Percentiles rank a stretch among this genome's conserved stretches.
These are phyloP conservation scores for Pleoardoris graminearum DNA, from an alignment of 2,329 filamentous ascomycete species.

Conservation along the genomic window DNA sequence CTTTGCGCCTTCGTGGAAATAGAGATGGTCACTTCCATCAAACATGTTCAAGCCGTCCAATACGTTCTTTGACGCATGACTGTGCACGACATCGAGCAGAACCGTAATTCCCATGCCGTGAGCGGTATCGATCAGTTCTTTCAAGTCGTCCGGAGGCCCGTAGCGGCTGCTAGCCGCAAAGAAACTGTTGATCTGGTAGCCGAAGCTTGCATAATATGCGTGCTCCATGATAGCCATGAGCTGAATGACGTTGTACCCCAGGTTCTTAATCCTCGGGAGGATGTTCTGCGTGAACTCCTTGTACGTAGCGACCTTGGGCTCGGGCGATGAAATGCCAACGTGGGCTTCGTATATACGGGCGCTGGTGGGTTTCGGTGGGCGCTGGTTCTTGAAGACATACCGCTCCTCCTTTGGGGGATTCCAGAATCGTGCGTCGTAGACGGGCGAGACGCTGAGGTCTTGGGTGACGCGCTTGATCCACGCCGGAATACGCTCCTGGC, in stretches of 20 bases:
- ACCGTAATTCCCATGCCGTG: constrained; percentile 90
- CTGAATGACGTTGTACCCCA: constrained; percentile 97
- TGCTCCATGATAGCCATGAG: constrained; percentile 99
- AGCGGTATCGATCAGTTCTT: constrained; percentile 93
- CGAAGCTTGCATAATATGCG: constrained; percentile 98
- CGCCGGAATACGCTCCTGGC: constrained; percentile 84
- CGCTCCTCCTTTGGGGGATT: constrained; percentile 77
- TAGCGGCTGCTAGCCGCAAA: constrained; percentile 97
- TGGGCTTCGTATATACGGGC: constrained; percentile 98
- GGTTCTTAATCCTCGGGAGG: constrained; percentile 82
- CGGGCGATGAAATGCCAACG: constrained; percentile 92
- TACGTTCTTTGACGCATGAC: constrained; percentile 97
- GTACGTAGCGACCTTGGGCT: constrained; percentile 87
- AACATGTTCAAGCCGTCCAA: constrained; percentile 94
- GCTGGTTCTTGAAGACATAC: constrained; percentile 82
- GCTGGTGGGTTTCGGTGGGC: constrained; percentile 81
- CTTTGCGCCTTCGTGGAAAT: constrained; percentile 87
- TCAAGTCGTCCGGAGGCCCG: constrained; percentile 89
- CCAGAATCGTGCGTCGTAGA: constrained; percentile 96
- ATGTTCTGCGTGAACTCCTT: constrained; percentile 95
- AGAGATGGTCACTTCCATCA: constrained; percentile 90
- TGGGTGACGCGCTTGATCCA: constrained; percentile 99
- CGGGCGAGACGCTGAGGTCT: constrained; percentile 83
- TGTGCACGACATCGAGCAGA: constrained; percentile 93
- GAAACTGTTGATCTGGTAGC: constrained; percentile 98